Conservation (phyloP, 2,329 filamentous ascomycete genomes). For the Parastagonospora avenae region DNA sequence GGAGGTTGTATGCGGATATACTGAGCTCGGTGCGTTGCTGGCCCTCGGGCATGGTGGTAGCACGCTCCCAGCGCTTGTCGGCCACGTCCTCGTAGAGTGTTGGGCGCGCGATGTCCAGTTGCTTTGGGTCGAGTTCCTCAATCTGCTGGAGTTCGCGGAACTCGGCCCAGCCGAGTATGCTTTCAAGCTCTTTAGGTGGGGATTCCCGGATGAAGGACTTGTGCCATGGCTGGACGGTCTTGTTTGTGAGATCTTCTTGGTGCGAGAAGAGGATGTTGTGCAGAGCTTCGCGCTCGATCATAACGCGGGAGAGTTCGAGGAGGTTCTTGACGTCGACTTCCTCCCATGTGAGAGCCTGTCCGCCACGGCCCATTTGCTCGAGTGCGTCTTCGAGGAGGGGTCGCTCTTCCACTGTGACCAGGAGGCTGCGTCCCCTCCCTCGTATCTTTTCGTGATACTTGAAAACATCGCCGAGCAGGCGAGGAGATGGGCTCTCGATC, state of each 20-base stretch:
- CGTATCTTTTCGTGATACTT: slow-evolving; percentile 63
- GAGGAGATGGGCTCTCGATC: slow-evolving; percentile 66
- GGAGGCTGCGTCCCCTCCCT: slow-evolving; percentile 32
- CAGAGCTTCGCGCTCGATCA: slow-evolving; percentile 84
- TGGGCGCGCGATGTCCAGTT: slow-evolving; percentile 15
- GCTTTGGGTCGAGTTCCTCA: slow-evolving; percentile 20
- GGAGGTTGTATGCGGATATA: slow-evolving; percentile 34
- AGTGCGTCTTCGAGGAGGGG: slow-evolving; percentile 69
- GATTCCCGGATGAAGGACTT: slow-evolving; percentile 21
- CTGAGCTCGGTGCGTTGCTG: slow-evolving; percentile 23
- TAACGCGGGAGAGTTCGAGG: slow-evolving; percentile 79
- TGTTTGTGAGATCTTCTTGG: slow-evolving; percentile 36
- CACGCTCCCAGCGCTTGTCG: slow-evolving; percentile 25
- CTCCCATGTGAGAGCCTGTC: slow-evolving; percentile 69
- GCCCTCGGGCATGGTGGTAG: slow-evolving; percentile 23
- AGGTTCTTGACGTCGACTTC: slow-evolving; percentile 97
- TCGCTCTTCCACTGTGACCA: slow-evolving; percentile 36
- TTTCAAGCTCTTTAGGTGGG: slow-evolving; percentile 27
- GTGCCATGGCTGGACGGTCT: slow-evolving; percentile 25
- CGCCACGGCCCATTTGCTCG: slow-evolving; percentile 68
- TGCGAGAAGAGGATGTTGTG: slow-evolving; percentile 66
- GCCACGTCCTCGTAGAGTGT: slow-evolving; percentile 33
- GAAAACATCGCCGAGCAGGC: slow-evolving; percentile 72
- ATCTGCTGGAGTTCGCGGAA: slow-evolving; percentile 31
- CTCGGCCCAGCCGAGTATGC: slow-evolving; percentile 33